Evolutionary conservation across 139 green algal genomes (phyloP), one percentile per base, ranked within the genome.

Genomic region (Micractinium sp.): DNA sequence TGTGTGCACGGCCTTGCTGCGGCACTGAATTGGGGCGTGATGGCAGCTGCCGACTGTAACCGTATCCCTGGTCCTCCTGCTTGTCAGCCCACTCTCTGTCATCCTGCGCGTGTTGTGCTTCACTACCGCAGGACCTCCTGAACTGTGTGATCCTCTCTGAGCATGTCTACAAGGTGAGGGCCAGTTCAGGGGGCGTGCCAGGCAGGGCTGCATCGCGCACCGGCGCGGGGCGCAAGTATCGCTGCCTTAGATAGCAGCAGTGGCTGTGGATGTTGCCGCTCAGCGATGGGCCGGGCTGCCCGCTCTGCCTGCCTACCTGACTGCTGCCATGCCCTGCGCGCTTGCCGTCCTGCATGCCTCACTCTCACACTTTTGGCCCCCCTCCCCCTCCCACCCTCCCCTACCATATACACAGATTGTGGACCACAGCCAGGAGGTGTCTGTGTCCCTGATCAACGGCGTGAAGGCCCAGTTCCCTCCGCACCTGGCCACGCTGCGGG

Each of bases 111-210:
- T 56, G 9, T 56, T 56, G 7, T n/a, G 7, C 47, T 56, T 56
- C 47, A 16, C 47, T 9, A 5, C 9, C 67, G 23, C 80, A 87
- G 47, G 87, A 90, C 67, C 61, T 90, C 2, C 33, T 87, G 39
- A 80, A 79, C 35, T 81, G 80, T 47, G 25, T 82, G n/a, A 29
- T 90, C 3, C 87, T 90, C 16, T 74, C 60, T 1, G 87, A 90
- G 80, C 39, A 63, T 23, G 87, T 90, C 31, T 90, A 90, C 80
- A 90, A 90, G 39, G 87, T 86, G 41, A 14, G 80, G n/a, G n/a
- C n/a, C n/a, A n/a, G 75, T 13, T 35, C 29, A 27, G 39, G 4
- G 33, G 27, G 53, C n/a, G 31, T 29, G 14, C 1, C 33, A 67
- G 79, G 79, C 41, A 38, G 15, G n/a, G n/a, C n/a, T n/a, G n/a